Evolutionary conservation across 441 rosid species (phyloP), one percentile per base, ranked within the genome.

Genomic region (Raphanus hybrid): DNA sequence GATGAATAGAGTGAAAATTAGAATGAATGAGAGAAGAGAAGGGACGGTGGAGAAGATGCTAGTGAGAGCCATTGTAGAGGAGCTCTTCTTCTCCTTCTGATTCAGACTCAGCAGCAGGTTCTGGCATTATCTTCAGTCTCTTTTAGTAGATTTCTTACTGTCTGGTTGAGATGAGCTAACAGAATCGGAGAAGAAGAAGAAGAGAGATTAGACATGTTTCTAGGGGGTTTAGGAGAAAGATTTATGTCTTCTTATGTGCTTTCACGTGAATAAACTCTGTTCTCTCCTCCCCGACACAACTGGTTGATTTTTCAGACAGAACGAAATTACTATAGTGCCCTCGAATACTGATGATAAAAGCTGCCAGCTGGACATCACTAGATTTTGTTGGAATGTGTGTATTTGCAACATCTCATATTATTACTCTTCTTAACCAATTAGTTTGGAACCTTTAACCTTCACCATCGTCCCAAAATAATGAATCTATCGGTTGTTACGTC

Each of bases 21-120:
- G 69, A 10, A 69, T 35, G 52, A 67, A 67, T 82, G 52, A 69
- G 82, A 83, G 5, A 76, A 66, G 10, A 76, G 71, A 0, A 68
- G 84, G n/a, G n/a, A n/a, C n/a, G n/a, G n/a, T n/a, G n/a, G n/a
- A 80, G 80, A 63, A 8, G 35, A 63, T 74, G 78, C 78, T 86
- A 91, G 86, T 83, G 83, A n/a, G 64, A 75, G 89, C 91, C 98
- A 92, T 88, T 85, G 89, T 77, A 84, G 87, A 81, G 81, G 83
- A 85, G 78, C 75, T 87, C 89, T 72, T 80, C 92, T 34, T 84
- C 75, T 29, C 5, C 32, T 29, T 85, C 87, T 48, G 73, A 64
- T 77, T 84, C 88, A 75, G 77, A 74, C 67, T 82, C 87, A 69
- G 15, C 82, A 66, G 77, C 64, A 83, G 86, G 82, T 74, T 83